Percentiles rank a stretch among this genome's conserved stretches.
These are phyloP conservation scores for Alternaria triticimaculans DNA, from an alignment of 2,329 filamentous ascomycete species.

Conservation along the genomic window DNA sequence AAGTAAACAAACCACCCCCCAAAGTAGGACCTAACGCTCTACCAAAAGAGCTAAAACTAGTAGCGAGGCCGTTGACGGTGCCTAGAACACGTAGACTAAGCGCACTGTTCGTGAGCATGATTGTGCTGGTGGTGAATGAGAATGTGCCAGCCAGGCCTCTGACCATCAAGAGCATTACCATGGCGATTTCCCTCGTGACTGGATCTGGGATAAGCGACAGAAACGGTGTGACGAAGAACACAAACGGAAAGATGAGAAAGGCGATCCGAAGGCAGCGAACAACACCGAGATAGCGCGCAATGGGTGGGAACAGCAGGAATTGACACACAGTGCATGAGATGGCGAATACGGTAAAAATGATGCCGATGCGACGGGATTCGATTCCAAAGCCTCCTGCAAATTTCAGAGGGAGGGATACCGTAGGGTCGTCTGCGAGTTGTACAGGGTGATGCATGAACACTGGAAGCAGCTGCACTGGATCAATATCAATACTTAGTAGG, in stretches of 20 bases:
- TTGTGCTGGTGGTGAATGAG: constrained; percentile 87
- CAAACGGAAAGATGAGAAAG: constrained; percentile 71
- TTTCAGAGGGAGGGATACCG: constrained; percentile 73
- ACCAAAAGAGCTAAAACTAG: constrained; percentile 80
- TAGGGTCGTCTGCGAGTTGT: constrained; percentile 60
- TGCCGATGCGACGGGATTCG: constrained; percentile 76
- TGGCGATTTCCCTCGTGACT: constrained; percentile 61
- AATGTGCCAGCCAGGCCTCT: constrained; percentile 82
- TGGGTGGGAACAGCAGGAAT: constrained; percentile 81
- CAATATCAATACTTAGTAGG: not conserved
- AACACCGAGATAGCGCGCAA: constrained; percentile 76
- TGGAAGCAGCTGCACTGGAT: constrained; percentile 65
- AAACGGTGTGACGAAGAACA: constrained; percentile 85
- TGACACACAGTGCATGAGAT: constrained; percentile 81
- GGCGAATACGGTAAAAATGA: constrained; percentile 85
- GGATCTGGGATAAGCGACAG: constrained; percentile 66
- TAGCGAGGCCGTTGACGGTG: constrained; percentile 90
- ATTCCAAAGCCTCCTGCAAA: constrained; percentile 84
- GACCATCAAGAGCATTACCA: constrained; percentile 72
- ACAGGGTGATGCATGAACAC: constrained; percentile 84
- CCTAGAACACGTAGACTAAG: constrained; percentile 77
- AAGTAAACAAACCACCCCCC: constrained; percentile 74
- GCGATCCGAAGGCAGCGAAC: constrained; percentile 75
- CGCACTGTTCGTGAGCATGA: constrained; percentile 88
- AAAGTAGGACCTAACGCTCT: constrained; percentile 79